Percentiles rank a stretch among this genome's conserved stretches.
Conservation (phyloP, 2,329 filamentous ascomycete genomes). For the Teratosphaeria gauchensis region DNA sequence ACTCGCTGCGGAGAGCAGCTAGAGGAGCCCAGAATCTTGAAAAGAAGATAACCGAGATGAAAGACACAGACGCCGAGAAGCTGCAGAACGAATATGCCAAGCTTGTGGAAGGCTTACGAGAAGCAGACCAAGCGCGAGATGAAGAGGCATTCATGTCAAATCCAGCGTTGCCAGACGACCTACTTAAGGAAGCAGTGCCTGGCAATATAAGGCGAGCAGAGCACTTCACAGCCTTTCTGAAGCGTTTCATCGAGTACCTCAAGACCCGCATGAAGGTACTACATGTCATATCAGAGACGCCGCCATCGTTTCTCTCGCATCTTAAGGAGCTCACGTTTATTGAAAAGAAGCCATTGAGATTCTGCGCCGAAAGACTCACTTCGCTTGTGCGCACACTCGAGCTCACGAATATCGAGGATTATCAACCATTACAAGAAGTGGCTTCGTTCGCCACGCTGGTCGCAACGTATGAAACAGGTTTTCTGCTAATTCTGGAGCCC, state of each 20-base stretch:
- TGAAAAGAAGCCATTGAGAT: conserved; percentile 86
- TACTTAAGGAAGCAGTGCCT: conserved; percentile 90
- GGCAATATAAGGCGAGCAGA: conserved; percentile 94
- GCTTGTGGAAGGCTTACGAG: conserved; percentile 80
- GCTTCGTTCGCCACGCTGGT: conserved; percentile 94
- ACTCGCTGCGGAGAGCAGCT: conserved; percentile 82
- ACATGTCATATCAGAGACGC: conserved; percentile 94
- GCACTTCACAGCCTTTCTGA: conserved; percentile 90
- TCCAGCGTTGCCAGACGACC: conserved; percentile 83
- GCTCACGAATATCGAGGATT: conserved; percentile 95
- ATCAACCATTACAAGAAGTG: conserved; percentile 91
- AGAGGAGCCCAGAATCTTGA: conserved; percentile 86
- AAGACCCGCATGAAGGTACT: conserved; percentile 95
- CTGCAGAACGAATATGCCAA: conserved; percentile 93
- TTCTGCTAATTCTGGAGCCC: conserved; percentile 90
- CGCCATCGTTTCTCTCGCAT: conserved; percentile 84
- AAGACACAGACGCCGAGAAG: conserved; percentile 87
- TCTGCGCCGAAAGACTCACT: conserved; percentile 89
- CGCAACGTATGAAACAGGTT: conserved; percentile 93
- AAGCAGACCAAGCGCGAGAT: conserved; percentile 77
- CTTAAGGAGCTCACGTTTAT: conserved; percentile 95
- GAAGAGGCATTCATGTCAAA: conserved; percentile 98
- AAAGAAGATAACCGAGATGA: conserved; percentile 85
- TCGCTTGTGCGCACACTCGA: conserved; percentile 92
- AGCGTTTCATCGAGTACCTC: conserved; percentile 94